A percentile compares a stretch with the other conserved stretches of the same genome.
These are phyloP conservation scores for Nannochloropsis granulata DNA, from an alignment of 108 stramenopile genomes.

Conservation along the genomic window DNA sequence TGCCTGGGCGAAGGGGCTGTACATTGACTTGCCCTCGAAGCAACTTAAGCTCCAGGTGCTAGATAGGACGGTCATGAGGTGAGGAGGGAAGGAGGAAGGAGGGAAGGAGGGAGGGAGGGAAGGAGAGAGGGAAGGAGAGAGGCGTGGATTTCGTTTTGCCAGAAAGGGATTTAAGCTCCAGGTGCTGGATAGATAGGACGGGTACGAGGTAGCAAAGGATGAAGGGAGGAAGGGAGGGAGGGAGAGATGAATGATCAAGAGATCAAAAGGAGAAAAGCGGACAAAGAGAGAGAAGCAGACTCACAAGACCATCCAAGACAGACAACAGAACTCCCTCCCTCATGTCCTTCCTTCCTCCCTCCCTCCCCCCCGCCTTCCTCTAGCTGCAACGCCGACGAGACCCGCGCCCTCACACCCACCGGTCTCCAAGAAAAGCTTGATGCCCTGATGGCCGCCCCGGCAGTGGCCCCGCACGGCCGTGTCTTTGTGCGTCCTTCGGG, in stretches of 20 bases:
- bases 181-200: no score
- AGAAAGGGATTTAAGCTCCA: no score
- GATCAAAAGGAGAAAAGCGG: no score
- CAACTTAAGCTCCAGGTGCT: constrained; percentile 78
- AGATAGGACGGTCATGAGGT: constrained; percentile 51
- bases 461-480: constrained; percentile 36
- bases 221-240: no score
- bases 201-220: no score
- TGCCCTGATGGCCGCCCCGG: constrained; percentile 37
- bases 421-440: constrained; percentile 69
- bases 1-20: constrained; percentile 31
- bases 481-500: constrained; percentile 93
- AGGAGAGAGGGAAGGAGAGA: no score
- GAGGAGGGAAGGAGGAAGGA: not conserved
- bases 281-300: no score
- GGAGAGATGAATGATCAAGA: no score
- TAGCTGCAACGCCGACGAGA: constrained; percentile 74
- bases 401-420: constrained; percentile 50
- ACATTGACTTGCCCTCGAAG: constrained; percentile 76
- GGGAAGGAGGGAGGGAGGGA: no score
- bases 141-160: no score
- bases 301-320: no score
- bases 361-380: not conserved
- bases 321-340: no score
- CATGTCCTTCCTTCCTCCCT: not conserved